phyloP scores from a whole-genome alignment of 23 red algal genomes.

The Gracilaria caudata region DNA sequence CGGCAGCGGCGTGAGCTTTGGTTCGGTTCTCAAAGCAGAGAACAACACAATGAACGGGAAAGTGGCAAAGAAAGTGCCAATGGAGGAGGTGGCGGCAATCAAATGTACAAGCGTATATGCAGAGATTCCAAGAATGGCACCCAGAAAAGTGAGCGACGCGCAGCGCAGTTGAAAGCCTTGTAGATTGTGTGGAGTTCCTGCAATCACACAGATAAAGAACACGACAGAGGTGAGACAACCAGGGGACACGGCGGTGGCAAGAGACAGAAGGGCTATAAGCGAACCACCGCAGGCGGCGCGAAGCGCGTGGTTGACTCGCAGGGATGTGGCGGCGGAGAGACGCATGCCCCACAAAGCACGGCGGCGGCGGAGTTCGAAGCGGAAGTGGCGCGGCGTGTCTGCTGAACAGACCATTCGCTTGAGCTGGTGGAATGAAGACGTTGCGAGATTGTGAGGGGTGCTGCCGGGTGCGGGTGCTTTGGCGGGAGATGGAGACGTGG shows the following conservation, averaged over 20 bases:
- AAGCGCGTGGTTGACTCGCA: conserved; percentile 55
- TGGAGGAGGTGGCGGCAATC: conserved; percentile 3
- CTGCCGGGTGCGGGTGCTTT: no score
- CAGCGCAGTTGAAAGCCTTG: conserved; percentile 64
- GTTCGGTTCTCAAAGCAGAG: conserved; percentile 64
- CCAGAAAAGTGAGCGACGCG: conserved; percentile 29
- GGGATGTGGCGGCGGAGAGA: conserved; percentile 3
- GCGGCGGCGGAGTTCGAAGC: no score
- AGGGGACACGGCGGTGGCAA: conserved; percentile 21
- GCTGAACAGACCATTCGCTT: no score
- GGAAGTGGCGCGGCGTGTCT: no score
- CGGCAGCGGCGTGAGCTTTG: conserved; percentile 52
- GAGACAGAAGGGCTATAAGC: conserved; percentile 12
- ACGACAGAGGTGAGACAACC: conserved; percentile 51
- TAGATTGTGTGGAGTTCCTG: conserved; percentile 49
- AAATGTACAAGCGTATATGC: conserved; percentile 32
- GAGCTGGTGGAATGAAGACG: no score
- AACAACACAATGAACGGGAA: conserved; percentile 61
- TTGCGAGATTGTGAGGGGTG: no score
- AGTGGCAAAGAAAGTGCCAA: conserved; percentile 46
- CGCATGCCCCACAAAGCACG: no score
- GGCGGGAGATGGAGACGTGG: not conserved
- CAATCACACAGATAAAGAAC: conserved; percentile 56
- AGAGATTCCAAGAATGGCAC: conserved; percentile 38
- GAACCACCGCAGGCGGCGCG: conserved; percentile 40